phyloP scores from a whole-genome alignment of 345 rosid species.

The Salix koriyanagi region DNA sequence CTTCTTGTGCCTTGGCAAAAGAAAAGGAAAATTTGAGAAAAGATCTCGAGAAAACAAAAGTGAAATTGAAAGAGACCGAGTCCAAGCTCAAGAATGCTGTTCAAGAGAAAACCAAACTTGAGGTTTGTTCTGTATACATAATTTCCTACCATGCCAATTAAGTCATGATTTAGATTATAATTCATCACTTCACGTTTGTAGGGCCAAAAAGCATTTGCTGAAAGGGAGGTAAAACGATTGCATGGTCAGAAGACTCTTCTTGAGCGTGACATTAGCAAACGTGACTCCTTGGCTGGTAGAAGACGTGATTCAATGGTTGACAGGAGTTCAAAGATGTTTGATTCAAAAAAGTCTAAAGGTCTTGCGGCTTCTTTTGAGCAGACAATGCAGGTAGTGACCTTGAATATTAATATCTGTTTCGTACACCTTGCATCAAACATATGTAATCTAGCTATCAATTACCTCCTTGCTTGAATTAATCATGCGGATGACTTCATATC shows the following conservation, averaged over 20 bases:
- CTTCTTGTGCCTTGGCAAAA: constrained; percentile 60
- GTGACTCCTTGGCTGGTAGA: constrained; percentile 75
- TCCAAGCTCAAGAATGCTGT: constrained; percentile 72
- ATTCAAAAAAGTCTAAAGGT: constrained; percentile 38
- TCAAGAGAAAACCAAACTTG: constrained; percentile 95
- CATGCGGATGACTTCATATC: constrained; percentile 5
- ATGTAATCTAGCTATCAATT: neutral
- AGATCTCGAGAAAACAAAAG: constrained; percentile 75
- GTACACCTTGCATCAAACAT: neutral
- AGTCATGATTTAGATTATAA: neutral
- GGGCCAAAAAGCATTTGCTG: constrained; percentile 88
- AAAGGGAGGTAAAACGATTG: constrained; percentile 68
- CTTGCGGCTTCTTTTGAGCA: constrained; percentile 34
- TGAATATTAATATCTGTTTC: neutral
- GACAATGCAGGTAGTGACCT: constrained; percentile 44
- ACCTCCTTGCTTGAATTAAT: no score
- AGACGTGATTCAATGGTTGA: constrained; percentile 64
- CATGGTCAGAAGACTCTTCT: constrained; percentile 71
- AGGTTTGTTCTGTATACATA: constrained; percentile 41
- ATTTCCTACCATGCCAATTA: constrained; percentile 4
- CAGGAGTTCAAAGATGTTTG: constrained; percentile 42
- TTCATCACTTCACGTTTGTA: constrained; percentile 18
- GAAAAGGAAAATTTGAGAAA: constrained; percentile 78
- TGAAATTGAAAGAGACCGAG: constrained; percentile 77
- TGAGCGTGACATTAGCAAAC: constrained; percentile 77